Percentiles rank a stretch among this genome's conserved stretches.
These are phyloP conservation scores for Tetrastigma voinierianum DNA, from an alignment of 164 flowering plant genomes.

Conservation along the genomic window DNA sequence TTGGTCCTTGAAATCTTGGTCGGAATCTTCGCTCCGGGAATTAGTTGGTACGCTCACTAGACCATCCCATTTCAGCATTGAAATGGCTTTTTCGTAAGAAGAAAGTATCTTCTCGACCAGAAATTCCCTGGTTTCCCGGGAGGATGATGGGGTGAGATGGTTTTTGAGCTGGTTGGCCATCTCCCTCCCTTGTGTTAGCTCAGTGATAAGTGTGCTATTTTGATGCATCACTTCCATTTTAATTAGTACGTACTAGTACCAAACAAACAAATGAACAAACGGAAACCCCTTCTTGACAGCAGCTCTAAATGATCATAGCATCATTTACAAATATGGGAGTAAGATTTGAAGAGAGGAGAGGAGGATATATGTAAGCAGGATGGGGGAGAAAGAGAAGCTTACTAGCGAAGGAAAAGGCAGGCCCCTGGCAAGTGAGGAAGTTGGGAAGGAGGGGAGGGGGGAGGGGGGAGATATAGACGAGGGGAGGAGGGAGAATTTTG, in stretches of 20 bases:
- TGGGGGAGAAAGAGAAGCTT: neutral
- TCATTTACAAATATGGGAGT: no score
- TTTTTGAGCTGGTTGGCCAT: conserved; percentile 32
- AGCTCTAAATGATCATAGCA: no score
- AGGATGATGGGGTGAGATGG: conserved; percentile 28
- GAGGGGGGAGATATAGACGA: conserved; percentile 10
- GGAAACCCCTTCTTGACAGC: no score
- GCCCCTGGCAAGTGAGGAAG: conserved; percentile 10
- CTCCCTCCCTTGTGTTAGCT: conserved; percentile 44
- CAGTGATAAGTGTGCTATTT: conserved; percentile 25
- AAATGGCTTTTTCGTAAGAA: conserved; percentile 44
- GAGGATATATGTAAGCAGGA: neutral
- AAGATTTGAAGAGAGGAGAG: no score
- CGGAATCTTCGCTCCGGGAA: conserved; percentile 23
- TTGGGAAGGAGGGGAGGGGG: conserved; percentile 17
- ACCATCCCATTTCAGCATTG: conserved; percentile 23
- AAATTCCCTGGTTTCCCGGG: conserved; percentile 17
- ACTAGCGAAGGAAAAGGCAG: neutral
- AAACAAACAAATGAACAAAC: neutral
- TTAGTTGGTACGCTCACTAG: conserved; percentile 5
- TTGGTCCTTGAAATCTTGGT: conserved; percentile 11
- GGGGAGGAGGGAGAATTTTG: conserved; percentile 11
- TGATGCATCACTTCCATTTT: conserved; percentile 23
- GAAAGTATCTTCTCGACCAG: conserved; percentile 33
- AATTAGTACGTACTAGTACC: conserved; percentile 6